phyloP scores from a whole-genome alignment of 352 stramenopile genomes.

The Paralagenidium karlingii region DNA sequence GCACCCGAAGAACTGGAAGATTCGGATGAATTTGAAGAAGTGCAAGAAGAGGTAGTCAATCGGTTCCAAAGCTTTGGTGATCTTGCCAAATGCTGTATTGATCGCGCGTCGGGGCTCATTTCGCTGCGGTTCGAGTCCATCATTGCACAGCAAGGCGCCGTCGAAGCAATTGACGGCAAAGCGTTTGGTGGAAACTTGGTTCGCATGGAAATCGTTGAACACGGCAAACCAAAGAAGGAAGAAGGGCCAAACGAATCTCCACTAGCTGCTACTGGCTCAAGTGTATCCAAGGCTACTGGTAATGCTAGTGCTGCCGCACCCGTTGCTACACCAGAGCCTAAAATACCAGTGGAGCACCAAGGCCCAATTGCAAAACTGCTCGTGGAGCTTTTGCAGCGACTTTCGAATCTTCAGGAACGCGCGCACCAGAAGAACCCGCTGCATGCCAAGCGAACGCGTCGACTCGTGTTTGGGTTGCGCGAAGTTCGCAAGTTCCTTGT shows the following conservation, averaged over 20 bases:
- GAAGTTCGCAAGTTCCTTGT: slow-evolving; percentile 84
- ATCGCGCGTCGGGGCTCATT: slow-evolving; percentile 1
- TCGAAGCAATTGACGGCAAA: slow-evolving; percentile 12
- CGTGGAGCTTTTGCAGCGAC: slow-evolving; percentile 1
- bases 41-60: slow-evolving; percentile 22
- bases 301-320: slow-evolving; percentile 18
- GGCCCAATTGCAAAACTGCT: too few relatives aligned
- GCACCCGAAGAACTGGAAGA: slow-evolving; percentile 29
- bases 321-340: slow-evolving; percentile 17
- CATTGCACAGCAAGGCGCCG: too few relatives aligned
- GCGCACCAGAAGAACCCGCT: slow-evolving; percentile 40
- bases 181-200: slow-evolving; percentile 15
- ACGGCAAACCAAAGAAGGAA: neutral
- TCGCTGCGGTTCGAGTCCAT: too few relatives aligned
- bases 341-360: too few relatives aligned
- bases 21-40: slow-evolving; percentile 31
- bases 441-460: slow-evolving; percentile 49
- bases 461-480: slow-evolving; percentile 86
- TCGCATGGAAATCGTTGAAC: slow-evolving; percentile 7
- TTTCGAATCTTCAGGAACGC: slow-evolving; percentile 29
- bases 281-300: slow-evolving; percentile 3
- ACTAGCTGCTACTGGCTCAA: slow-evolving; percentile 8
- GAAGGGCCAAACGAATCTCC: slow-evolving; percentile 14
- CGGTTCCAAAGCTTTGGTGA: slow-evolving; percentile 6
- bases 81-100: slow-evolving; percentile 5